phyloP scores from a whole-genome alignment of 495 filamentous ascomycete species.

The Talaromyces stipitatus region DNA sequence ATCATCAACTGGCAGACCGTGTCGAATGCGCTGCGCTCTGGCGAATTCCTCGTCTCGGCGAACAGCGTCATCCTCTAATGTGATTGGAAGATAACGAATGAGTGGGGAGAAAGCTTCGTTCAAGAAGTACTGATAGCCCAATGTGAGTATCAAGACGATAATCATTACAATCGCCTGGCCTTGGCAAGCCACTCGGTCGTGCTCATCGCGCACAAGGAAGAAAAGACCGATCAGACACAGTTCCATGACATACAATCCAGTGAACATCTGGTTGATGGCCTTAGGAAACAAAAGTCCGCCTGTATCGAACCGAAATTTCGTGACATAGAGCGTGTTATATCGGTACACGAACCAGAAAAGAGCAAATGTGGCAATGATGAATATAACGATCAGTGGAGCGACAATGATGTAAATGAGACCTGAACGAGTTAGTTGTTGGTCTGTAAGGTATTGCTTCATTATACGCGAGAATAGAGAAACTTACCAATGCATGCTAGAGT shows the following conservation, averaged over 20 bases:
- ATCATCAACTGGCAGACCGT: constrained; percentile 37
- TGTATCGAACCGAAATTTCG: constrained; percentile 83
- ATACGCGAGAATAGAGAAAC: no score
- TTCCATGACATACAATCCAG: constrained; percentile 92
- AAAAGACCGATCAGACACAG: constrained; percentile 85
- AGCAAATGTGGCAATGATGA: constrained; percentile 89
- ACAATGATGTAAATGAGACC: constrained; percentile 86
- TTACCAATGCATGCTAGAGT: constrained; percentile 86
- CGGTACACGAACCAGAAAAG: constrained; percentile 95
- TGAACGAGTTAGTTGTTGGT: constrained; percentile 15
- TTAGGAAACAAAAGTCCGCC: constrained; percentile 88
- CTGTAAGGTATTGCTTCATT: no score
- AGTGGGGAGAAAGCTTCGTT: constrained; percentile 83
- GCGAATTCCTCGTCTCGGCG: constrained; percentile 83
- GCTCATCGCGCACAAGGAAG: constrained; percentile 65
- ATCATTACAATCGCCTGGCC: constrained; percentile 91
- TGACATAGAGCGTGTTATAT: constrained; percentile 95
- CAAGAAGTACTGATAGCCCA: constrained; percentile 73
- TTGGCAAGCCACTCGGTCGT: constrained; percentile 53
- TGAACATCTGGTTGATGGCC: constrained; percentile 94
- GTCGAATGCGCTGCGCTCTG: constrained; percentile 58
- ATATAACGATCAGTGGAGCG: constrained; percentile 82
- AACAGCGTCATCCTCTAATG: constrained; percentile 89
- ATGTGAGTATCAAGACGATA: constrained; percentile 58
- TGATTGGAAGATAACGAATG: constrained; percentile 86